phyloP scores from a whole-genome alignment of 1,284 basidiomycete genomes.

The Schizopora paradoxa region DNA sequence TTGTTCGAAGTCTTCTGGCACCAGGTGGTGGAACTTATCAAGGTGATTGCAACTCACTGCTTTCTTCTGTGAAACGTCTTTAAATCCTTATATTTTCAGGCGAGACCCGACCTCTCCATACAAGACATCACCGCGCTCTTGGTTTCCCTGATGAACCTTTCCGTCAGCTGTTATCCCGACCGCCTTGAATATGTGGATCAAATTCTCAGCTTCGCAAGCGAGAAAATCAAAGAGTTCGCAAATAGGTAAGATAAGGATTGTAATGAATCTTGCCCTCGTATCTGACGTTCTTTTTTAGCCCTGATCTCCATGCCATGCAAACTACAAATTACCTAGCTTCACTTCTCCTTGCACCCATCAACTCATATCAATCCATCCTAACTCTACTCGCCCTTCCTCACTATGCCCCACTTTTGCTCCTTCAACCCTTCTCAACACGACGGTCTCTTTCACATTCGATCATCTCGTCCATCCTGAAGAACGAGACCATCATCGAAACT shows the following conservation, averaged over 20 bases:
- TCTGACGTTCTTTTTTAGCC: slow-evolving; percentile 39
- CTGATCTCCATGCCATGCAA: slow-evolving; percentile 82
- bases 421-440: slow-evolving; percentile 84
- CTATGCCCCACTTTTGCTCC: slow-evolving; percentile 75
- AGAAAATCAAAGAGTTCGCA: slow-evolving; percentile 79
- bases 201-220: slow-evolving; percentile 80
- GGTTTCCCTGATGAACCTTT: slow-evolving; percentile 89
- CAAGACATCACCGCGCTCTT: slow-evolving; percentile 93
- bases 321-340: slow-evolving; percentile 87
- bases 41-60: slow-evolving; percentile 44
- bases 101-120: slow-evolving; percentile 89
- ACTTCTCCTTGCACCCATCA: slow-evolving; percentile 86
- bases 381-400: slow-evolving; percentile 89
- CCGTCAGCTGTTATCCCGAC: slow-evolving; percentile 92
- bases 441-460: slow-evolving; percentile 88
- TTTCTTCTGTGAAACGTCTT: slow-evolving; percentile 4
- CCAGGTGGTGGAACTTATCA: slow-evolving; percentile 95
- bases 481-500: slow-evolving; percentile 87
- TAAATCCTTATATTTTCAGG: slow-evolving; percentile 41
- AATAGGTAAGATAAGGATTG: slow-evolving; percentile 52
- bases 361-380: slow-evolving; percentile 89
- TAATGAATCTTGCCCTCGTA: background rate
- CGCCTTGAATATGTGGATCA: slow-evolving; percentile 94
- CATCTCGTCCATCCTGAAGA: slow-evolving; percentile 88
- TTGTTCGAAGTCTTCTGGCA: slow-evolving; percentile 97